A percentile compares a stretch with the other conserved stretches of the same genome.
These are phyloP conservation scores for Baorangia bicolor DNA, from an alignment of 768 basidiomycete genomes.

Conservation along the genomic window DNA sequence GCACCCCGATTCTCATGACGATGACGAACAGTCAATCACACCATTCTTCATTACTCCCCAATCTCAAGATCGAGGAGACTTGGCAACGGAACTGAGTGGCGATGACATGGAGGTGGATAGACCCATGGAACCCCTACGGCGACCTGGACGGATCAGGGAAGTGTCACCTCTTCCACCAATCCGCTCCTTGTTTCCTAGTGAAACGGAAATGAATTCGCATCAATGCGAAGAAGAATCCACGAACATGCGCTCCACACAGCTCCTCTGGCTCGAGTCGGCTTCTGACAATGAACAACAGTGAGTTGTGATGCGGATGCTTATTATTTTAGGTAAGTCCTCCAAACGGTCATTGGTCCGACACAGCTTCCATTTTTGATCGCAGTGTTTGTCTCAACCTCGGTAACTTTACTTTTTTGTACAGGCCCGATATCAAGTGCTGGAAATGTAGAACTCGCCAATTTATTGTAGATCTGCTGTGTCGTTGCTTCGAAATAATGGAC, in stretches of 20 bases:
- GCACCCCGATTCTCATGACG: conserved; percentile 21
- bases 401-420: conserved; percentile 21
- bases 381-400: conserved; percentile 18
- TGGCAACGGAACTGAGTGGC: conserved; percentile 24
- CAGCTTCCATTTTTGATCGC: conserved; percentile 22
- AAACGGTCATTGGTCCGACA: conserved; percentile 5
- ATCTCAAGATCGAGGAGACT: conserved; percentile 24
- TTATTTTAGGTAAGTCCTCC: conserved; percentile 28
- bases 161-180: conserved; percentile 25
- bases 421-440: conserved; percentile 20
- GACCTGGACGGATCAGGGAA: conserved; percentile 31
- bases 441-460: conserved; percentile 23
- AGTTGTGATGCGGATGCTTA: conserved; percentile 17
- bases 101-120: conserved; percentile 33
- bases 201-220: conserved; percentile 36
- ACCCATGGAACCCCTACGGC: conserved; percentile 37
- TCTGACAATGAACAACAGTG: conserved; percentile 26
- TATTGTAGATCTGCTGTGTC: conserved; percentile 28
- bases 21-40: conserved; percentile 19
- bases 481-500: conserved; percentile 23
- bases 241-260: conserved; percentile 21
- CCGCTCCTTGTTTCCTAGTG: conserved; percentile 24
- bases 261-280: conserved; percentile 16
- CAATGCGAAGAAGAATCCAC: conserved; percentile 20
- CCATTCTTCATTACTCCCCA: conserved; percentile 15